Percentiles rank a stretch among this genome's conserved stretches.
phyloP scores from a whole-genome alignment of 179 eudicot species.

The Camellia oleifera region DNA sequence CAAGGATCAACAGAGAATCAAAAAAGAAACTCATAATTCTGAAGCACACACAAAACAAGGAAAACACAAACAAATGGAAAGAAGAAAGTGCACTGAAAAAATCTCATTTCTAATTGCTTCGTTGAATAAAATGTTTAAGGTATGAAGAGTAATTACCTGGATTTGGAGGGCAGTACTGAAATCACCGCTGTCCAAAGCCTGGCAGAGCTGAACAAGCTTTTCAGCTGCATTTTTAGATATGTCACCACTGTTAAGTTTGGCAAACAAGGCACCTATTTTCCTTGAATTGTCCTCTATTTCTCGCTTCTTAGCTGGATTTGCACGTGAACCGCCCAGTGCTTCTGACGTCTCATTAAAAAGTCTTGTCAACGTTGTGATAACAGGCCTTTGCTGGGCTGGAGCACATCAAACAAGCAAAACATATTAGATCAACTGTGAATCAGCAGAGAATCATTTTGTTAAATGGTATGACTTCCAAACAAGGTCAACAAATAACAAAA shows the following conservation, averaged over 20 bases:
- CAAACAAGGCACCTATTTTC: constrained; percentile 78
- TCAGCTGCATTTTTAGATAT: constrained; percentile 88
- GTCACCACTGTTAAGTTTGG: constrained; percentile 83
- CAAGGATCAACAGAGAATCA: neutral
- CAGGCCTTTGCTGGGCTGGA: constrained; percentile 82
- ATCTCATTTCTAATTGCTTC: neutral
- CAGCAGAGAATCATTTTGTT: neutral
- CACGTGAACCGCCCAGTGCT: constrained; percentile 75
- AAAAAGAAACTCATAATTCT: constrained; percentile 1
- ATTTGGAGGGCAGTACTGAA: constrained; percentile 76
- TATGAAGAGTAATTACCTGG: constrained; percentile 56
- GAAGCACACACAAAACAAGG: neutral
- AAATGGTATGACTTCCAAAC: neutral
- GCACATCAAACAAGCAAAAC: constrained; percentile 6
- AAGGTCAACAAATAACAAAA: neutral
- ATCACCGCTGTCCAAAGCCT: constrained; percentile 79
- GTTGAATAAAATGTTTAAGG: neutral
- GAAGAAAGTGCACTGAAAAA: neutral
- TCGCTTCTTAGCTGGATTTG: constrained; percentile 70
- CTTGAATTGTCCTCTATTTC: constrained; percentile 93
- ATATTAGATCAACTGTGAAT: neutral
- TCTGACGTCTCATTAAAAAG: constrained; percentile 84
- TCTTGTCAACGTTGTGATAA: constrained; percentile 75
- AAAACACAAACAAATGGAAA: neutral
- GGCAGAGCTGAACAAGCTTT: constrained; percentile 88